phyloP scores from a whole-genome alignment of 2,329 filamentous ascomycete genomes.

The Fusarium irregulare region DNA sequence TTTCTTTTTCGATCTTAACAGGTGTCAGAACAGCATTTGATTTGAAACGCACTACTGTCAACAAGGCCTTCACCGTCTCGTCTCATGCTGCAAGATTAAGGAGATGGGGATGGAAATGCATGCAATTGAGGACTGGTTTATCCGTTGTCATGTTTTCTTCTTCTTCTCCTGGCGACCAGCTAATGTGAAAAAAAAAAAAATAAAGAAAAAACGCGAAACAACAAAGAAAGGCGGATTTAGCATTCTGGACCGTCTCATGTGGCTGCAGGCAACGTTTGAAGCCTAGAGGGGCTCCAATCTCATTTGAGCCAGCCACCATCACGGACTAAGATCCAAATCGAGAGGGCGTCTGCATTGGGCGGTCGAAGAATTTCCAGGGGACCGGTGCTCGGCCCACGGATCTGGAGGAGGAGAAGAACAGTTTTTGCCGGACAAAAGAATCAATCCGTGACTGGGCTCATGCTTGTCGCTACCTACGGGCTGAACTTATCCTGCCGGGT shows the following conservation, averaged over 20 bases:
- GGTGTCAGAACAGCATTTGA: background rate
- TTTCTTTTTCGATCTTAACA: background rate
- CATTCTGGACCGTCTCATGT: slow-evolving; percentile 20
- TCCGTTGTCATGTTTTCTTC: background rate
- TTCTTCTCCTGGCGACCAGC: background rate
- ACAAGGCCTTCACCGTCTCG: background rate
- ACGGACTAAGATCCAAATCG: slow-evolving; percentile 40
- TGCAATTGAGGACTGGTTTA: background rate
- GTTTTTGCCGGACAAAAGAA: slow-evolving; percentile 10
- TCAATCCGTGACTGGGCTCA: background rate
- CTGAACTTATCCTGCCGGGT: background rate
- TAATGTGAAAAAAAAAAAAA: background rate
- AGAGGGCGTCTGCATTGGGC: slow-evolving; percentile 37
- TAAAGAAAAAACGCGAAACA: slow-evolving; percentile 11
- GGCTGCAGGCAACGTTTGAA: slow-evolving; percentile 24
- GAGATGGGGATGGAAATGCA: slow-evolving; percentile 9
- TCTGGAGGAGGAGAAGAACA: slow-evolving; percentile 7
- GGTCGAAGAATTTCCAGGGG: slow-evolving; percentile 29
- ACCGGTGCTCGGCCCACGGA: slow-evolving; percentile 14
- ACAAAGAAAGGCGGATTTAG: slow-evolving; percentile 20
- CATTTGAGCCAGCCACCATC: slow-evolving; percentile 45
- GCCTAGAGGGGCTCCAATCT: slow-evolving; percentile 37
- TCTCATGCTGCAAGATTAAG: slow-evolving; percentile 33
- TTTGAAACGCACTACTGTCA: slow-evolving; percentile 17
- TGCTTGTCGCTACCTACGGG: background rate